These are phyloP conservation scores for Mortierella sp. DNA, from an alignment of 371 early-diverging fungal species.

Conservation along the genomic window DNA sequence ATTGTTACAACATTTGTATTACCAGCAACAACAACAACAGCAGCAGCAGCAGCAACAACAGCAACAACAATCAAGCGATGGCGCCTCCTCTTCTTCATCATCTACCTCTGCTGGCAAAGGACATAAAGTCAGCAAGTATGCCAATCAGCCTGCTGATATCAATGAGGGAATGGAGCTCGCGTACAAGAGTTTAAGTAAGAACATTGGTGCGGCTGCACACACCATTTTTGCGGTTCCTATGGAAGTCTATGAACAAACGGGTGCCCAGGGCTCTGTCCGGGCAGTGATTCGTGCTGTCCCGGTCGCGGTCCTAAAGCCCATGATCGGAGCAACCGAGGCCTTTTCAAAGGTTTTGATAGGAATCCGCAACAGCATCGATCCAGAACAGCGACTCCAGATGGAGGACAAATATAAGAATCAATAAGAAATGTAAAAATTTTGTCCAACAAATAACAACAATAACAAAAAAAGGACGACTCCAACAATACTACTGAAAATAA, in stretches of 20 bases:
- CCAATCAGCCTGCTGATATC: slow-evolving; percentile 86
- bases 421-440: slow-evolving; percentile 5
- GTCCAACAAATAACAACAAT: neutral
- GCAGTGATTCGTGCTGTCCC: slow-evolving; percentile 94
- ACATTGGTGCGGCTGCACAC: slow-evolving; percentile 84
- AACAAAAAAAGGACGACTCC: neutral
- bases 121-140: slow-evolving; percentile 76
- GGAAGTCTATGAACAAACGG: slow-evolving; percentile 80
- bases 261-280: slow-evolving; percentile 71
- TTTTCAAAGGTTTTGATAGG: slow-evolving; percentile 94
- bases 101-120: neutral
- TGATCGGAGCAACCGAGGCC: slow-evolving; percentile 96
- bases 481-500: too few species aligned
- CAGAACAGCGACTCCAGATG: slow-evolving; percentile 78
- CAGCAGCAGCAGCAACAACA: slow-evolving; percentile 18
- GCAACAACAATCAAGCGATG: slow-evolving; percentile 6
- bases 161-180: slow-evolving; percentile 90
- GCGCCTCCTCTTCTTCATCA: slow-evolving; percentile 25
- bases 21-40: slow-evolving; percentile 45
- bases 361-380: slow-evolving; percentile 90
- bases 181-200: slow-evolving; percentile 80
- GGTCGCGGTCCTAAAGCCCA: slow-evolving; percentile 93
- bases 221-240: slow-evolving; percentile 93
- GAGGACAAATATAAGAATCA: slow-evolving; percentile 71
- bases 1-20: slow-evolving; percentile 28